Evolutionary conservation across 495 filamentous ascomycete species (phyloP).

Genomic region (Lophium mytilinum): DNA sequence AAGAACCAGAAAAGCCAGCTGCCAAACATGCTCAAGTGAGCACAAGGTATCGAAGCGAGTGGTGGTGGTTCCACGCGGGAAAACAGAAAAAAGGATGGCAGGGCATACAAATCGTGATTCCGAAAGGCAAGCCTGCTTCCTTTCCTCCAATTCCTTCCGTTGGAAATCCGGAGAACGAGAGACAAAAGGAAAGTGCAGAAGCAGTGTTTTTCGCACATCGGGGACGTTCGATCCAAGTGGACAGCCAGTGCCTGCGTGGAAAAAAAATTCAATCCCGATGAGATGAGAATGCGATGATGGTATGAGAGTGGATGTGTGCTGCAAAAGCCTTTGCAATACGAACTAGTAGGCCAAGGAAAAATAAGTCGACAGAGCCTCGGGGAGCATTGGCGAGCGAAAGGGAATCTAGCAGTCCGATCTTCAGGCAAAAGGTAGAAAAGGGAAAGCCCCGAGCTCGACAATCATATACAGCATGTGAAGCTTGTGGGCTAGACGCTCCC

Average conservation of each 20-base stretch:
- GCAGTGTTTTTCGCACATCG: neutral
- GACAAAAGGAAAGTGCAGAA: constrained; percentile 2
- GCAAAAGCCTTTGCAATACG: neutral
- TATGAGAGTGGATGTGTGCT: neutral
- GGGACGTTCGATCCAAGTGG: neutral
- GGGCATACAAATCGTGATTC: constrained; percentile 17
- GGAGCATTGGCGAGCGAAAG: neutral
- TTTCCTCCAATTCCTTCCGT: constrained; percentile 12
- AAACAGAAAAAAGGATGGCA: constrained; percentile 7
- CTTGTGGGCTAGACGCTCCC: neutral
- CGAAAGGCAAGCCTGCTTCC: constrained; percentile 23
- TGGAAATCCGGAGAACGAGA: neutral
- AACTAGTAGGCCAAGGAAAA: neutral
- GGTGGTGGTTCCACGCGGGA: constrained; percentile 11
- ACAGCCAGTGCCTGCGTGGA: neutral
- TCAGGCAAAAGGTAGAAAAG: neutral
- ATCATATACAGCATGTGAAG: constrained; percentile 1
- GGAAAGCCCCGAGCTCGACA: neutral
- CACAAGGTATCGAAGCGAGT: neutral
- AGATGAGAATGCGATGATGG: neutral
- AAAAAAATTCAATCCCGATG: neutral
- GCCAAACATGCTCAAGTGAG: neutral
- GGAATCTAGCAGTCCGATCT: neutral
- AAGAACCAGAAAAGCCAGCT: neutral
- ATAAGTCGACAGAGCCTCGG: neutral